Evolutionary conservation across 108 stramenopile genomes (phyloP).

Genomic region (Nitzschia sp.): DNA sequence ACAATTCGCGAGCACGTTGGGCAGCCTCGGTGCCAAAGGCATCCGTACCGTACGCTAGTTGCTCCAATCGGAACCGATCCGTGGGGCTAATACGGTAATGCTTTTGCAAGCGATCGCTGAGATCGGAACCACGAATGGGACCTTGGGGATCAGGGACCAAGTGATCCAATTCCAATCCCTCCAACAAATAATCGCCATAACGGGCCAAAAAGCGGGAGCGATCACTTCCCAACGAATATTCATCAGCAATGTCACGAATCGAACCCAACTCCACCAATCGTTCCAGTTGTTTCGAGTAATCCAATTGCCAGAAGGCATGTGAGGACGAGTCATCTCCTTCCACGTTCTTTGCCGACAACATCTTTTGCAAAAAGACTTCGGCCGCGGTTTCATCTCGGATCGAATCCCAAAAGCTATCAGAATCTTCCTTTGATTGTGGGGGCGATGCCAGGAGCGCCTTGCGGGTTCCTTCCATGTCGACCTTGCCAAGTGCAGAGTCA

Average conservation of each 20-base stretch:
- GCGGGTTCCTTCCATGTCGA: slow-evolving; percentile 79
- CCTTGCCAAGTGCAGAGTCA: slow-evolving; percentile 40
- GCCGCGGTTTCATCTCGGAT: slow-evolving; percentile 65
- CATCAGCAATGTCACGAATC: slow-evolving; percentile 74
- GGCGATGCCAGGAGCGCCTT: slow-evolving; percentile 62
- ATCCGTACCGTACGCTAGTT: slow-evolving; percentile 63
- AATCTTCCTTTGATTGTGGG: slow-evolving; percentile 49
- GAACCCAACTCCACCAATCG: slow-evolving; percentile 71
- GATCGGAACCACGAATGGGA: slow-evolving; percentile 61
- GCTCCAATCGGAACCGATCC: slow-evolving; percentile 63
- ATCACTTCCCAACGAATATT: slow-evolving; percentile 61
- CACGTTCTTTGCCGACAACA: slow-evolving; percentile 16
- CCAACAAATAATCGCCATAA: slow-evolving; percentile 69
- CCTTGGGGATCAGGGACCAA: slow-evolving; percentile 76
- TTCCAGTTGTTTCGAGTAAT: slow-evolving; percentile 58
- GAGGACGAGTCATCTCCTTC: slow-evolving; percentile 17
- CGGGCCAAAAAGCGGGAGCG: slow-evolving; percentile 63
- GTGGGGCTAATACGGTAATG: slow-evolving; percentile 17
- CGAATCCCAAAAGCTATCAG: slow-evolving; percentile 69
- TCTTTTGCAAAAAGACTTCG: slow-evolving; percentile 57
- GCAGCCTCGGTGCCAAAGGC: slow-evolving; percentile 51
- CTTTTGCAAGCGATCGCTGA: slow-evolving; percentile 32
- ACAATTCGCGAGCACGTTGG: slow-evolving; percentile 59
- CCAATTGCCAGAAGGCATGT: slow-evolving; percentile 56
- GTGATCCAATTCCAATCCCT: slow-evolving; percentile 78